Evolutionary conservation across 1,284 basidiomycete species (phyloP).

Genomic region (Rhodotorula sp.): DNA sequence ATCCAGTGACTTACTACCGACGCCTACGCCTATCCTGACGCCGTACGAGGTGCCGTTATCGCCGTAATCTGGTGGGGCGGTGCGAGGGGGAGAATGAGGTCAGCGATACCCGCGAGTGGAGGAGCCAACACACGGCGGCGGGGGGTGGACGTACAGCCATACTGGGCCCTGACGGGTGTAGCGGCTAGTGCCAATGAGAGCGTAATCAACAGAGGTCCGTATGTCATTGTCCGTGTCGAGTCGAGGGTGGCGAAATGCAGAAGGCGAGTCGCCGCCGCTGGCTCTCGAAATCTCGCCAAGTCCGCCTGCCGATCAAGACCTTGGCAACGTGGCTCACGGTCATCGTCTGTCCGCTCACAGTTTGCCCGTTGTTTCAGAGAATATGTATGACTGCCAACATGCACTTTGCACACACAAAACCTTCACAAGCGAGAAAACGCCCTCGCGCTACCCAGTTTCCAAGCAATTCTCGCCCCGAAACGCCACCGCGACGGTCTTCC

Average conservation of each 20-base stretch:
- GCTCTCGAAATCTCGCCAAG: not conserved
- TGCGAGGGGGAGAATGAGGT: not conserved
- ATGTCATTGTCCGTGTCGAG: not conserved
- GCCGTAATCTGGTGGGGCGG: slow-evolving; percentile 1
- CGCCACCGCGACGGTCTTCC: not conserved
- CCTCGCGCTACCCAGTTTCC: no score
- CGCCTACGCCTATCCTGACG: slow-evolving; percentile 29
- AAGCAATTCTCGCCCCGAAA: no score
- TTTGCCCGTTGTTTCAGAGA: no score
- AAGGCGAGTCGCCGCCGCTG: not conserved
- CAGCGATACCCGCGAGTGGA: no score
- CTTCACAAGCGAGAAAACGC: no score
- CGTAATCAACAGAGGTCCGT: slow-evolving; percentile 1
- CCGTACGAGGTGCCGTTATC: slow-evolving; percentile 20
- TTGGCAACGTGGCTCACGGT: no score
- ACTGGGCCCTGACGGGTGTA: slow-evolving; percentile 19
- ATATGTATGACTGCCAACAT: no score
- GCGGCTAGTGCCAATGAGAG: slow-evolving; percentile 17
- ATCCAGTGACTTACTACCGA: slow-evolving; percentile 13
- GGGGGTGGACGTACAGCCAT: slow-evolving; percentile 11
- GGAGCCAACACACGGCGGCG: not conserved
- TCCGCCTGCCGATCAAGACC: no score
- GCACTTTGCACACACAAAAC: no score
- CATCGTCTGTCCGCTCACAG: no score
- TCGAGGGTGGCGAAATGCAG: not conserved